phyloP scores from a whole-genome alignment of 179 eudicot species.

The Gypsophila paniculata region DNA sequence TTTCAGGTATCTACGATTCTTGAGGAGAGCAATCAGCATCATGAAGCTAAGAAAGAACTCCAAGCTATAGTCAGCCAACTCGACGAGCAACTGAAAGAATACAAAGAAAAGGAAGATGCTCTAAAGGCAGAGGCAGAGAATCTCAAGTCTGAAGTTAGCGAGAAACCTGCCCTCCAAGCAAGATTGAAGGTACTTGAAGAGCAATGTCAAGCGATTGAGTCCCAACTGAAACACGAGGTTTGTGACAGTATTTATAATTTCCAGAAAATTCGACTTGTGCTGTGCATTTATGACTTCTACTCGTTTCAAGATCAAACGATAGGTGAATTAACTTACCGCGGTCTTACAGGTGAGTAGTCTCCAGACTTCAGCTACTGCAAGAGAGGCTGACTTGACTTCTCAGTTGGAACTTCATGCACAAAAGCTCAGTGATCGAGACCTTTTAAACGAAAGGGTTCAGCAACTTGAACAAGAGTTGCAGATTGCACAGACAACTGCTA shows the following conservation, averaged over 20 bases:
- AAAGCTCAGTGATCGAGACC: constrained; percentile 34
- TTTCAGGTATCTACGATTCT: constrained; percentile 48
- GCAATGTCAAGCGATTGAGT: constrained; percentile 39
- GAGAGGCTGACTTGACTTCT: constrained; percentile 39
- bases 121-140: constrained; percentile 42
- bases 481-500: constrained; percentile 28
- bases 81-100: constrained; percentile 51
- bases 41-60: constrained; percentile 46
- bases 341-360: constrained; percentile 29
- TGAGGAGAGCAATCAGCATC: constrained; percentile 48
- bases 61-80: constrained; percentile 37
- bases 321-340: neutral
- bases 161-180: constrained; percentile 40
- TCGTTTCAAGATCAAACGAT: neutral
- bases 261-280: neutral
- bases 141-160: constrained; percentile 39
- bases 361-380: constrained; percentile 28
- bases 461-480: constrained; percentile 40
- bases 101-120: constrained; percentile 34
- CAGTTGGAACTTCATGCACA: constrained; percentile 32
- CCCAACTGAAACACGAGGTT: constrained; percentile 50
- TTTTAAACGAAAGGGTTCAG: constrained; percentile 24
- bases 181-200: constrained; percentile 53
- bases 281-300: neutral
- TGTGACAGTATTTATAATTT: neutral